Evolutionary conservation across 208 protist species (phyloP), one percentile per base, ranked within the genome.

Genomic region (Phytomonas sp.): DNA sequence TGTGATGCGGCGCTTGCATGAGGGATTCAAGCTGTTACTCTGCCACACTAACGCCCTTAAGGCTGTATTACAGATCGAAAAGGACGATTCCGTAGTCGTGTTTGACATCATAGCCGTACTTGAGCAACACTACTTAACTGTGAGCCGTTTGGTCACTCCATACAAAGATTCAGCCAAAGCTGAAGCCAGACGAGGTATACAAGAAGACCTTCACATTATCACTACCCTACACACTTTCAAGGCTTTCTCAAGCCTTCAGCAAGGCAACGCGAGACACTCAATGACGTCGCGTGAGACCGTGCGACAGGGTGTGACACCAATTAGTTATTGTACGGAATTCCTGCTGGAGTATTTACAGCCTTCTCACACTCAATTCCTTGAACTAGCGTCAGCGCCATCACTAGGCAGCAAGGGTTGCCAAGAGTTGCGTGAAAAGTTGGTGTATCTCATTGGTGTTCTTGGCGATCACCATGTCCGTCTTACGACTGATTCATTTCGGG

Each of bases 151-250:
- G 6, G 64, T 82, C 9, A 81, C 81, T 5, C 81, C 79, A 0
- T 79, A 78, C 67, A 64, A 66, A 29, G 17, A 56, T 56, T 56
- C 46, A 56, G 5, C 46, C 11, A 56, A 26, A 26, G 46, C 46
- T 26, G 46, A 56, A 56, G 20, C 20, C 6, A 56, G 46, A 56
- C 46, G 37, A n/a, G 81, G 82, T 68, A 77, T 84, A 20, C 69
- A 75, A 60, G 79, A 87, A 40, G 86, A 95, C 46, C 75, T 85
- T 11, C 78, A 91, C 60, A 82, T 87, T 28, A 76, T 77, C 26
- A 86, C 89, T 13, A 84, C 85, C 9, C 76, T 94, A 66, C 79
- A 88, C 70, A 91, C 89, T 8, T 91, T 83, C 75, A 69, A 77
- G 31, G 71, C 72, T 2, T 80, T 91, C n/a, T 82, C 79, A 13